phyloP scores from a whole-genome alignment of 2,329 filamentous ascomycete genomes.

The Hypomyces rosellus region DNA sequence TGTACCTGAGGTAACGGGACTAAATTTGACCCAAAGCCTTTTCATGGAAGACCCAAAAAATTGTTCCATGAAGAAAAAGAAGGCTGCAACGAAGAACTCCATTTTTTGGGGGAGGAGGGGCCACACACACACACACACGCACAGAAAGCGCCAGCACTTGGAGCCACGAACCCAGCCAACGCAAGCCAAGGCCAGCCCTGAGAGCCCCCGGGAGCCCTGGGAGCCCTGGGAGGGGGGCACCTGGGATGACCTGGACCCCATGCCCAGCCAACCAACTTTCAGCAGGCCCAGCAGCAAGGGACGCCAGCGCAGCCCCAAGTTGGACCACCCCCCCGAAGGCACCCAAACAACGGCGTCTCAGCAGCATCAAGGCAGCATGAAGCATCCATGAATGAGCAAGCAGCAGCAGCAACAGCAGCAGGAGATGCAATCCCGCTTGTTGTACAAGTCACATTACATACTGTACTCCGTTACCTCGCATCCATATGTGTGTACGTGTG shows the following conservation, averaged over 20 bases:
- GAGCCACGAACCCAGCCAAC: conserved; percentile 3
- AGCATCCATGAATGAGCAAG: background rate
- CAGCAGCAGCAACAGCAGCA: no score
- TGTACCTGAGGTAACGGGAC: background rate
- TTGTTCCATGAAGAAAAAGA: conserved; percentile 13
- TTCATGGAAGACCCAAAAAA: conserved; percentile 3
- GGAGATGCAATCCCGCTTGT: no score
- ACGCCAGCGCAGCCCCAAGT: background rate
- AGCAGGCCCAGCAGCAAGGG: background rate
- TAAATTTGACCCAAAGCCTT: conserved; percentile 6
- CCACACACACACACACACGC: no score
- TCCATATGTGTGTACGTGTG: no score
- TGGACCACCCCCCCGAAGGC: no score
- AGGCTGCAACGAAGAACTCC: conserved; percentile 11
- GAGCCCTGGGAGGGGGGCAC: background rate
- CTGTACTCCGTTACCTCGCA: no score
- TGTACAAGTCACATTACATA: no score
- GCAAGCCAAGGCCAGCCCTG: background rate
- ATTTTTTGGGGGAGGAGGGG: background rate
- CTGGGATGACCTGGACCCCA: background rate
- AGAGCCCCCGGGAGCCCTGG: no score
- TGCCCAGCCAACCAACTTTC: background rate
- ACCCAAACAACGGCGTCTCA: background rate
- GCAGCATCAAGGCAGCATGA: background rate
- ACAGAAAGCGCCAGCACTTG: background rate